Evolutionary conservation across 2,329 filamentous ascomycete species (phyloP), one percentile per base, ranked within the genome.

Genomic region (Exophiala mesophila): DNA sequence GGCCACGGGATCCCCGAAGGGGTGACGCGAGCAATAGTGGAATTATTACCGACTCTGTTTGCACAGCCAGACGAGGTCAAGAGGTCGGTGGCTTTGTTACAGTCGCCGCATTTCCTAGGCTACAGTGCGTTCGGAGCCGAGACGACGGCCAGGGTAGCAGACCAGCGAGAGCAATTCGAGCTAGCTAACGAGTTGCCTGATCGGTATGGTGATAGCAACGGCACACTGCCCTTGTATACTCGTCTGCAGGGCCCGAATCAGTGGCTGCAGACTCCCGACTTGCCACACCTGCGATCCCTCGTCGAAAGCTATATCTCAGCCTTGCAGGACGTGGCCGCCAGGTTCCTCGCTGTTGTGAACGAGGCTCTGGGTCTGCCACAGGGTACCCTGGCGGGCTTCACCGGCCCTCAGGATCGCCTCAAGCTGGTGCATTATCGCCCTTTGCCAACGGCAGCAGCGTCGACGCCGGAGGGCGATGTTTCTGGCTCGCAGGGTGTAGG

Each of bases 91-190:
- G 55, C 53, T 6, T 44, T 63, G 13, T 59, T 66, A 18, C 73
- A 77, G 18, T 80, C 74, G 1, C 75, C 77, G 7, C 77, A 80
- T 55, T 79, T 82, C 42, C 62, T 82, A 2, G 78, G 78, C 0
- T 81, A 80, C 55, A 77, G 73, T 47, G 69, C 64, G 1, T 67
- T 69, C 13, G 77, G 76, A 0, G 64, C 71, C 17, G 78, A 81
- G 56, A 74, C 62, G 0, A 82, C 78, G 2, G 70, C 73, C 0
- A 74, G 75, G 0, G 59, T 62, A 38, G 53, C 59, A 10, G 77
- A 82, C 54, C 60, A 65, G 13, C 62, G 77, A 13, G 77, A 82
- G 56, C 77, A 81, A 52, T 73, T 78, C 35, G 77, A 81, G 55
- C 28, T 49, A 16, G 76, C 73, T 10, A 80, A 74, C 0, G 76